Evolutionary conservation across 2,329 filamentous ascomycete species (phyloP), one percentile per base, ranked within the genome.

Genomic region (Diaporthe citri): DNA sequence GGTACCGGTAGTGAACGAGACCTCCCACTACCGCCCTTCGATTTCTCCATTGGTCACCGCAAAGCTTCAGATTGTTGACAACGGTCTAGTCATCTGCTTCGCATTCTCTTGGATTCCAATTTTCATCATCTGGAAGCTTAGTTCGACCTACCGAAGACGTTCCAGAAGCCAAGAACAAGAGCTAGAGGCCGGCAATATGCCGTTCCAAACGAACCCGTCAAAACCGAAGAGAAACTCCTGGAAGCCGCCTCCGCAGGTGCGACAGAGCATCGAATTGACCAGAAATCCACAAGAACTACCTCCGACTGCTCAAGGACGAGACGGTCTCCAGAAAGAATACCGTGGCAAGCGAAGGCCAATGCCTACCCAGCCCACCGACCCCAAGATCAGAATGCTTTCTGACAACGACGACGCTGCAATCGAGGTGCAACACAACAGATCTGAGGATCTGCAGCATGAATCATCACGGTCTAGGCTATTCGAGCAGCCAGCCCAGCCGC

Each of bases 71-170:
- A 20, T 31, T 48, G 13, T n/a, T 64, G 41, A 64, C 17, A 48
- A 31, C 12, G 15, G 10, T 64, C 41, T 34, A 64, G 60, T 75
- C 2, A 51, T 75, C 28, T 43, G 43, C 31, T 75, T 67, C 31
- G 43, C 73, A 1, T 72, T 75, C 41, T 66, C 39, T 34, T 75
- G 70, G 73, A 66, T 74, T 25, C 59, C 69, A 7, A 36, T 72
- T 8, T 66, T 72, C 20, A 51, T 69, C 10, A 39, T 34, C 28
- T 67, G 39, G 71, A 75, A 71, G 12, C 7, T 66, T 10, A 17
- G 67, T 25, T 70, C 48, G 22, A 15, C 46, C 28, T n/a, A 12
- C 25, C 59, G 62, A 31, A 36, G 64, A 28, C 28, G n/a, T 34
- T 36, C 48, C 12, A 59, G 46, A 17, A 62, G 41, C 56, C 36